Base-by-base conservation (phyloP, 495 filamentous ascomycete species). In the Hypoxylon rickii region DNA sequence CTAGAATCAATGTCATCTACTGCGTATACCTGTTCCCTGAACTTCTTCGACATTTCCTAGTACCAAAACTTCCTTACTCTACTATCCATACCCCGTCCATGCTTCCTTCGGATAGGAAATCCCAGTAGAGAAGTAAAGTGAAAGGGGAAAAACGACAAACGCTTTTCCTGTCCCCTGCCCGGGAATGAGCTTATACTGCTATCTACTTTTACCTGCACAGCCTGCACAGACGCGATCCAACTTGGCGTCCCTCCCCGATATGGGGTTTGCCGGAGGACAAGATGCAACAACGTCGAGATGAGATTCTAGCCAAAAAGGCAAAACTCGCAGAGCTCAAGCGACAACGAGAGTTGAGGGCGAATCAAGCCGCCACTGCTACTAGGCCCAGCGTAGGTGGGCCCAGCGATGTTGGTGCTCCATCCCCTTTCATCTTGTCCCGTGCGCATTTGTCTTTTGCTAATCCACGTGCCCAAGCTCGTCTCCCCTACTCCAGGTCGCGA, bases 261-360 rank as follows among this genome's bases (percentile, higher is more conserved):
- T 78, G 77, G 71, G 72, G 58, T 41, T 70, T 54, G 57, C 51
- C 52, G 62, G 47, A 56, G 47, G 62, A 34, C 64, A 79, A 66
- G 36, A 89, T 91, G 81, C 88, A 92, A 75, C 86, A 90, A 77
- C 86, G 92, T 57, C 87, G 87, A 75, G 91, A 94, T 76, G 94
- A 97, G 76, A 95, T 99, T 64, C 75, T 90, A 38, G 90, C 89
- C 56, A 99, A 97, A 75, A 87, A 86, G 76, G 92, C 91, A 22
- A 96, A 89, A 78, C 90, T 99, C 61, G 92, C 87, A 20, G 95
- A 97, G 79, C 82, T 99, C 59, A 96, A 96, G 73, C 84, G 89
- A 50, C 92, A 96, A 67, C 84, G 92, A 58, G 89, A 93, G 70
- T 76, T 91, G 38, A 81, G 92, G 41, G 83, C 86, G 55, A 87